Percentiles rank a stretch among this genome's conserved stretches.
phyloP scores from a whole-genome alignment of 805 yeast genomes.

The Kuraishia hungarica region DNA sequence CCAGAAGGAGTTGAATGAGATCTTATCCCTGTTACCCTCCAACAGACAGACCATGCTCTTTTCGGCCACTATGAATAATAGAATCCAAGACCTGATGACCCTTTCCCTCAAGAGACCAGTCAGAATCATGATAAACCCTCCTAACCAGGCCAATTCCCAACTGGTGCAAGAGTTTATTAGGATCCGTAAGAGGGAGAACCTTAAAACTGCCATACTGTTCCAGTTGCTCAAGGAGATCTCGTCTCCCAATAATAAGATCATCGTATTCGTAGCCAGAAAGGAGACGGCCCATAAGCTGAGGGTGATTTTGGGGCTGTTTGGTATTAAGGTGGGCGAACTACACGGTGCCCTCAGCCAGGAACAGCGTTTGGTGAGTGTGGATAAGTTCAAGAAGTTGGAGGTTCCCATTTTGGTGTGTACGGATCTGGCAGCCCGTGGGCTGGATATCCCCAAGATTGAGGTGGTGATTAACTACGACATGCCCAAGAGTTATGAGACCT shows the following conservation, averaged over 20 bases:
- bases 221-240: slow-evolving; percentile 63
- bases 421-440: slow-evolving; percentile 97
- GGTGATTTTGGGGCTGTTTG: slow-evolving; percentile 64
- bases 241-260: slow-evolving; percentile 61
- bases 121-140: slow-evolving; percentile 92
- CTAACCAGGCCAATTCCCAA: slow-evolving; percentile 88
- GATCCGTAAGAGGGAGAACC: slow-evolving; percentile 78
- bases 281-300: slow-evolving; percentile 85
- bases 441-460: slow-evolving; percentile 97
- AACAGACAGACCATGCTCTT: slow-evolving; percentile 90
- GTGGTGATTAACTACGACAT: slow-evolving; percentile 91
- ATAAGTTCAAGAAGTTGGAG: slow-evolving; percentile 68
- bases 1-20: slow-evolving; percentile 90
- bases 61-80: slow-evolving; percentile 97
- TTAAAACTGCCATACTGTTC: slow-evolving; percentile 77
- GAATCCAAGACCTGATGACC: slow-evolving; percentile 79
- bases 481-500: slow-evolving; percentile 97
- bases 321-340: slow-evolving; percentile 69
- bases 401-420: slow-evolving; percentile 93
- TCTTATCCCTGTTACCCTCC: slow-evolving; percentile 75
- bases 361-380: slow-evolving; percentile 82
- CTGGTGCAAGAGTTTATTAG: slow-evolving; percentile 91
- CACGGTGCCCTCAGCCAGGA: slow-evolving; percentile 87
- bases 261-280: slow-evolving; percentile 88
- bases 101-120: slow-evolving; percentile 87